Evolutionary conservation across 2,329 filamentous ascomycete species (phyloP).

Genomic region (Aureobasidium sp.): DNA sequence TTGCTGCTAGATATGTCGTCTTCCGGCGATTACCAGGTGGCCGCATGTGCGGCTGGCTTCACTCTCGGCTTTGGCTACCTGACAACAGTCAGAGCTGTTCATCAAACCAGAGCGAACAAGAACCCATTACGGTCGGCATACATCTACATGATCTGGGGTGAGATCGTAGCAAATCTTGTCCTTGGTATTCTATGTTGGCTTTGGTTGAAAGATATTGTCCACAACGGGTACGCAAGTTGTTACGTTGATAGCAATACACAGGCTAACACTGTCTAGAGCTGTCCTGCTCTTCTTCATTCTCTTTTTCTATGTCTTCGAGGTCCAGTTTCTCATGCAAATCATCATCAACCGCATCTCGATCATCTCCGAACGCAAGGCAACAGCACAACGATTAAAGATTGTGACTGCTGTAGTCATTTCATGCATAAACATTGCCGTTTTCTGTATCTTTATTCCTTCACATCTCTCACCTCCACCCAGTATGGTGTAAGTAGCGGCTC

Average conservation of each 20-base stretch:
- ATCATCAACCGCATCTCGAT: slow-evolving; percentile 29
- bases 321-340: slow-evolving; percentile 24
- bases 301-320: slow-evolving; percentile 20
- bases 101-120: slow-evolving; percentile 23
- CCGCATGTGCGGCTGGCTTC: slow-evolving; percentile 24
- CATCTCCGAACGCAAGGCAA: slow-evolving; percentile 15
- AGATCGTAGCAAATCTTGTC: slow-evolving; percentile 31
- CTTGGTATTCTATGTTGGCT: slow-evolving; percentile 34
- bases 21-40: slow-evolving; percentile 11
- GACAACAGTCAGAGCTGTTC: slow-evolving; percentile 28
- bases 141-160: slow-evolving; percentile 40
- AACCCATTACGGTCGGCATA: not conserved
- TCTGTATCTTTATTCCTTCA: slow-evolving; percentile 31
- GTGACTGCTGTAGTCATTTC: slow-evolving; percentile 29
- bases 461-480: slow-evolving; percentile 23
- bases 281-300: slow-evolving; percentile 6
- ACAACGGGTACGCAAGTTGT: not conserved
- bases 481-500: slow-evolving; percentile 17
- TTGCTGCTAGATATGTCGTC: not conserved
- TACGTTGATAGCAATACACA: not conserved
- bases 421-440: slow-evolving; percentile 22
- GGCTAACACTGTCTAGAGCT: not conserved
- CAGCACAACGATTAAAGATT: slow-evolving; percentile 27
- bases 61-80: slow-evolving; percentile 34
- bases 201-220: slow-evolving; percentile 19